A percentile compares a stretch with the other conserved stretches of the same genome.
These are phyloP conservation scores for Lanzia echinophila DNA, from an alignment of 2,329 filamentous ascomycete genomes.

Conservation along the genomic window DNA sequence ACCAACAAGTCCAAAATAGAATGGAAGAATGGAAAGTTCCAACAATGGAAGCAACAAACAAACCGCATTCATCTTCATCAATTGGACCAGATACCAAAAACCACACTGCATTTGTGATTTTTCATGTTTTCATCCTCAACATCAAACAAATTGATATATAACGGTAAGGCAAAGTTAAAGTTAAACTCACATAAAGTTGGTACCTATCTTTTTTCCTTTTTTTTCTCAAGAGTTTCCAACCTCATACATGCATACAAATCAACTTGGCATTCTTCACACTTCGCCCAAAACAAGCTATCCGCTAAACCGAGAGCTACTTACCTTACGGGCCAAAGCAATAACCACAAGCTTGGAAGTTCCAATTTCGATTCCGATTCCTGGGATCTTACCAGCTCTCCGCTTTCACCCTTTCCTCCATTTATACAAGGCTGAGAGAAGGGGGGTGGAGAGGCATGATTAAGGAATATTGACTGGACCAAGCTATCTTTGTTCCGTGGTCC, in stretches of 20 bases:
- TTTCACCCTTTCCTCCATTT: background rate
- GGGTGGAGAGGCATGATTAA: background rate
- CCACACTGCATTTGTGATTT: background rate
- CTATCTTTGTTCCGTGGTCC: slow-evolving; percentile 5
- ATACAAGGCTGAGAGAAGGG: slow-evolving; percentile 6
- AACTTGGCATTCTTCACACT: too few species aligned
- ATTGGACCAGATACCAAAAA: slow-evolving; percentile 1
- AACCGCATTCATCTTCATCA: slow-evolving; percentile 5
- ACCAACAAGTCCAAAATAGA: background rate
- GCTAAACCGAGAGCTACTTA: slow-evolving; percentile 9
- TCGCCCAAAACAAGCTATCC: background rate
- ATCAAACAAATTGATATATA: background rate
- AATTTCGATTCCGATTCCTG: background rate
- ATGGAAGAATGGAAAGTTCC: background rate
- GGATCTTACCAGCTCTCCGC: background rate
- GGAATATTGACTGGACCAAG: slow-evolving; percentile 3
- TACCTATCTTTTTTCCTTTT: too few species aligned
- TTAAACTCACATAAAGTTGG: too few species aligned
- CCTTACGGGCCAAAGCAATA: background rate
- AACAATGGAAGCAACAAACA: background rate
- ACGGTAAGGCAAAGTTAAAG: background rate
- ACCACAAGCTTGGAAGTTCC: background rate
- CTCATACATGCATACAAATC: background rate
- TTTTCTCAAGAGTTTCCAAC: too few species aligned
- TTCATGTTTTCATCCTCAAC: background rate